phyloP scores from a whole-genome alignment of 2,329 filamentous ascomycete species.

The Colletotrichum navitas region DNA sequence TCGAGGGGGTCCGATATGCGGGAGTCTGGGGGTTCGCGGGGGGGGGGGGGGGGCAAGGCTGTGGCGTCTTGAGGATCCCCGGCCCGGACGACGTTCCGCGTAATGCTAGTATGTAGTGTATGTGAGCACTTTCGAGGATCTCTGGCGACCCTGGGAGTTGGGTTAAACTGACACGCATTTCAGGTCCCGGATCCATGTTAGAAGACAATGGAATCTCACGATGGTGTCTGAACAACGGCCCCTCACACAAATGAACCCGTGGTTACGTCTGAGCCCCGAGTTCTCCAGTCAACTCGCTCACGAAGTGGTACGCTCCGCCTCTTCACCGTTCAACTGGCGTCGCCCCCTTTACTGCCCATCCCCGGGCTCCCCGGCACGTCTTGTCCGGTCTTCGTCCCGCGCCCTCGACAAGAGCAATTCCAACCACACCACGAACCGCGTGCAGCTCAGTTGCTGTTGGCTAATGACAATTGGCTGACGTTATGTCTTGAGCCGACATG shows the following conservation, averaged over 20 bases:
- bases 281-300: not conserved
- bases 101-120: not conserved
- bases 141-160: slow-evolving; percentile 1
- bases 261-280: not conserved
- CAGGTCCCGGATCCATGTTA: not conserved
- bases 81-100: slow-evolving; percentile 1
- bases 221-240: not conserved
- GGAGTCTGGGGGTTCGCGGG: slow-evolving; percentile 30
- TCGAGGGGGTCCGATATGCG: not conserved
- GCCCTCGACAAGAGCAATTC: not conserved
- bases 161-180: slow-evolving; percentile 8
- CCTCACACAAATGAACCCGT: not conserved
- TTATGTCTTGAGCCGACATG: not conserved
- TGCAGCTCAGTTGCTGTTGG: slow-evolving; percentile 11
- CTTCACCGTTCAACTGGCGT: not conserved
- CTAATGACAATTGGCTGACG: slow-evolving; percentile 11
- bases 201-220: not conserved
- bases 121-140: slow-evolving; percentile 1
- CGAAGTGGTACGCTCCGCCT: not conserved
- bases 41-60: slow-evolving; percentile 23
- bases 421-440: not conserved
- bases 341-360: not conserved
- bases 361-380: slow-evolving; percentile 1
- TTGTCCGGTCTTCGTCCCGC: slow-evolving; percentile 18
- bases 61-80: slow-evolving; percentile 13